Evolutionary conservation across 768 basidiomycete genomes (phyloP).

Genomic region (Trametes maxima): DNA sequence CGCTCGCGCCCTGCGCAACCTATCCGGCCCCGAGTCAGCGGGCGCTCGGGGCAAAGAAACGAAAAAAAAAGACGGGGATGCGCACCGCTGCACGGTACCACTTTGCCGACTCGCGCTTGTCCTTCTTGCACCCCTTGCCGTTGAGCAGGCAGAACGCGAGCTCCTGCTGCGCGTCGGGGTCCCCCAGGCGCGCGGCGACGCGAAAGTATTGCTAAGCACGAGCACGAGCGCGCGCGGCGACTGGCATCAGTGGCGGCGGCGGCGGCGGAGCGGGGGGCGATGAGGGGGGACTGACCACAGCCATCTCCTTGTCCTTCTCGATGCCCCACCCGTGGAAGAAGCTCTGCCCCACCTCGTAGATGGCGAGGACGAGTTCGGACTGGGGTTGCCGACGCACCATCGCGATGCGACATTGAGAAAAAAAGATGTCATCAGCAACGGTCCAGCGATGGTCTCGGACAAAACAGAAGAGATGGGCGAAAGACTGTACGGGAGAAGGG

Average conservation of each 20-base stretch:
- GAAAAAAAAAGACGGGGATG: constrained; percentile 4
- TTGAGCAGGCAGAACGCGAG: constrained; percentile 85
- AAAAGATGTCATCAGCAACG: background rate
- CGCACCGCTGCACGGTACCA: constrained; percentile 89
- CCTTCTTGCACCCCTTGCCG: constrained; percentile 87
- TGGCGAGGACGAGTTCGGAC: constrained; percentile 83
- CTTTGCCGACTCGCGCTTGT: constrained; percentile 81
- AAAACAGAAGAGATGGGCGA: background rate
- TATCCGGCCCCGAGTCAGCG: constrained; percentile 26
- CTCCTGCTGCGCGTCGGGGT: constrained; percentile 85
- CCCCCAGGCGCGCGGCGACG: constrained; percentile 82
- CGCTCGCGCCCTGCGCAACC: constrained; percentile 75
- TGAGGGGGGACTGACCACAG: constrained; percentile 55
- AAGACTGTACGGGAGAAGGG: no score
- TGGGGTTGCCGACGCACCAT: constrained; percentile 30
- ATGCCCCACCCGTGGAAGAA: constrained; percentile 95
- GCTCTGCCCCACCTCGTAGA: constrained; percentile 91
- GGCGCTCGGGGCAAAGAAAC: background rate
- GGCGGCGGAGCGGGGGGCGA: background rate
- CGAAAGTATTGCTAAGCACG: constrained; percentile 73
- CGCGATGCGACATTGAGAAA: no score
- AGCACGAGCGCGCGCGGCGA: background rate
- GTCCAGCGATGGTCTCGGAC: background rate
- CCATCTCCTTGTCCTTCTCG: constrained; percentile 86
- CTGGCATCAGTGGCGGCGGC: constrained; percentile 4